These are phyloP conservation scores for Beauveria scarabaeidicola DNA, from an alignment of 2,329 filamentous ascomycete genomes.

Conservation along the genomic window DNA sequence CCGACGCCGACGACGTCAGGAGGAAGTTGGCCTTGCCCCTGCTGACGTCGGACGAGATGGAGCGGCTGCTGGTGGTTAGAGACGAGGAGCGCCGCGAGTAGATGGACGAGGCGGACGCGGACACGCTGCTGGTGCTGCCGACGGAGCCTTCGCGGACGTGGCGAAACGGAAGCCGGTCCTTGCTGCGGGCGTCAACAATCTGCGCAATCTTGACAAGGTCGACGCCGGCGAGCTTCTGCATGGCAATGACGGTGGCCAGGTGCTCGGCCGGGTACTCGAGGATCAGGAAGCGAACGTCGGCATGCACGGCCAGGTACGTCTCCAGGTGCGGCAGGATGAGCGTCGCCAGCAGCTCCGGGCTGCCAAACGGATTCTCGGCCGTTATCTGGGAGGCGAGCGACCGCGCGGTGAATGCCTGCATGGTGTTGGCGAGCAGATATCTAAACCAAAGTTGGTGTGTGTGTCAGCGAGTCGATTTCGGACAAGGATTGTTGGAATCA, in stretches of 20 bases:
- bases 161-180: conserved; percentile 29
- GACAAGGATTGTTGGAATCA: too few species aligned
- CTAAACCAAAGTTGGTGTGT: conserved; percentile 23
- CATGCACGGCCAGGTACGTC: conserved; percentile 46
- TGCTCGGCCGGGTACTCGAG: conserved; percentile 51
- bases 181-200: conserved; percentile 38
- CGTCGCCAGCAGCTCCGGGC: conserved; percentile 46
- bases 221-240: conserved; percentile 48
- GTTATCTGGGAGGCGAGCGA: conserved; percentile 37
- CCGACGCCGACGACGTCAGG: conserved; percentile 45
- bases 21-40: conserved; percentile 49
- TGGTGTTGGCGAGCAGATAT: conserved; percentile 51
- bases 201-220: conserved; percentile 51
- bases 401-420: conserved; percentile 49
- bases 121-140: conserved; percentile 17
- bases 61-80: conserved; percentile 9
- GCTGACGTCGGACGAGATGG: conserved; percentile 22
- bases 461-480: too few species aligned
- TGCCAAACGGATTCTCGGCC: conserved; percentile 45
- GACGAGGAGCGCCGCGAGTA: conserved; percentile 1
- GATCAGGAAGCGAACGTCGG: conserved; percentile 46
- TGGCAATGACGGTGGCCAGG: conserved; percentile 45
- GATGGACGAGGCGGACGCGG: neutral
- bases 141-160: conserved; percentile 30
- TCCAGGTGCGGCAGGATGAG: conserved; percentile 54